Base-by-base conservation (phyloP, 306 rosid genomes). In the Fagus crenata region DNA sequence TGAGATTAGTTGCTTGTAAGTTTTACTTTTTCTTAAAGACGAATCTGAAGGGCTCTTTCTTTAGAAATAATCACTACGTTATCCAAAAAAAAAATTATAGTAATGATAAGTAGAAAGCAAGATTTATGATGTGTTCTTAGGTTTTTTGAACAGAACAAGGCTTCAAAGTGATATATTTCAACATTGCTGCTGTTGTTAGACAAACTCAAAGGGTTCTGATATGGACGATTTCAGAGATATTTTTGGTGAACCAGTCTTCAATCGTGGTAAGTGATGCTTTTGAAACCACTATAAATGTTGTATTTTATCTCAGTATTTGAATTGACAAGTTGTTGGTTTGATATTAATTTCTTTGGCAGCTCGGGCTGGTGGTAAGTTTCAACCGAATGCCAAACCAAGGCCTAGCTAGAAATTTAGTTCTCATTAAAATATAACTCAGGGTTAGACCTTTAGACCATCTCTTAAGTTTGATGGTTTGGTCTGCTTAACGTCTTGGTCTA, bases 221-320 rank as follows among this genome's bases (percentile, higher is more conserved):
- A 91, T 93, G 98, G 95, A 91, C 49, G 76, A 71, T 67, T 87
- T 85, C 76, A 93, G 89, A 42, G 93, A 91, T 55, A 2, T 87
- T 73, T 74, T 87, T 67, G 80, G 84, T 3, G 86, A 36, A 28
- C 75, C 85, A 63, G 82, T 84, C 51, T 69, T 75, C 71, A 78
- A 78, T 61, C 79, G 58, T 53, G 55, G 93, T 87, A 76, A 78
- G 81, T 68, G 67, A 49, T 84, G 46, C 75, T 43, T 51, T 65
- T 37, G 13, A 77, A 6, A 28, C 58, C 33, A 41, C 40, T 78
- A 5, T 31, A 53, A 46, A 40, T 22, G 36, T 63, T n/a, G n/a
- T n/a, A n/a, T n/a, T n/a, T n/a, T n/a, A 7, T 53, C 72, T n/a
- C 1, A 7, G 58, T 75, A 11, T 65, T 37, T 65, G 36, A 37